A percentile compares a stretch with the other conserved stretches of the same genome.
Conservation (phyloP, 257 asterid genomes). For the Solanum pennellii region DNA sequence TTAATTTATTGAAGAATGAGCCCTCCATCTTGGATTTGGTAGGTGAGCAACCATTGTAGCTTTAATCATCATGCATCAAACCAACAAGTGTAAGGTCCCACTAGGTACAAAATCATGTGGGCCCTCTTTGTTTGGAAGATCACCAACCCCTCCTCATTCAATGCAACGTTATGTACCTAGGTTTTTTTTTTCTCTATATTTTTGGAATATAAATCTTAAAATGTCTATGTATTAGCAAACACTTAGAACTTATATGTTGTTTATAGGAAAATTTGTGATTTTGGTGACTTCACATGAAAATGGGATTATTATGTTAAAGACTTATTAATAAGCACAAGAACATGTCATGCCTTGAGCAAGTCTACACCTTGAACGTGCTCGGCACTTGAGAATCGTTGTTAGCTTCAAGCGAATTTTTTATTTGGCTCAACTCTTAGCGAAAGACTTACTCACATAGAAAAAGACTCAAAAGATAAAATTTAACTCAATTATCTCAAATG, state of each 20-base stretch:
- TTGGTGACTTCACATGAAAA: too few relatives aligned
- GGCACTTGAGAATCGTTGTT: rapidly evolving
- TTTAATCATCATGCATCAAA: not conserved
- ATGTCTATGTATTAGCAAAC: not conserved
- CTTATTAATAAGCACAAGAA: too few relatives aligned
- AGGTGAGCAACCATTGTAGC: slow-evolving; percentile 23
- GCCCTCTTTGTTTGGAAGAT: slow-evolving; percentile 5
- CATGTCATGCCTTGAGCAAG: too few relatives aligned
- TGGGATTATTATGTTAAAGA: too few relatives aligned
- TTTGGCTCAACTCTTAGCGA: too few relatives aligned
- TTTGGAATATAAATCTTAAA: not conserved
- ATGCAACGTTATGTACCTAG: not conserved
- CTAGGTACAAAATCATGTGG: not conserved
- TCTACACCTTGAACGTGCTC: too few relatives aligned
- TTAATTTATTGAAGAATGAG: slow-evolving; percentile 12
- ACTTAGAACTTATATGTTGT: not conserved
- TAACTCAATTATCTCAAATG: too few relatives aligned
- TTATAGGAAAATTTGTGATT: not conserved
- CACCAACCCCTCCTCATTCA: not conserved
- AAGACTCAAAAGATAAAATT: too few relatives aligned
- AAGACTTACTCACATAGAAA: too few relatives aligned
- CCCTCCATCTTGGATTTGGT: slow-evolving; percentile 19
- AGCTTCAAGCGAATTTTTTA: rapidly evolving
- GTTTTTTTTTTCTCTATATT: too few relatives aligned
- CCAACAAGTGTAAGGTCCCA: slow-evolving; percentile 1